Evolutionary conservation across 2,329 filamentous ascomycete species (phyloP).

Genomic region (Aspergillus intermedius): DNA sequence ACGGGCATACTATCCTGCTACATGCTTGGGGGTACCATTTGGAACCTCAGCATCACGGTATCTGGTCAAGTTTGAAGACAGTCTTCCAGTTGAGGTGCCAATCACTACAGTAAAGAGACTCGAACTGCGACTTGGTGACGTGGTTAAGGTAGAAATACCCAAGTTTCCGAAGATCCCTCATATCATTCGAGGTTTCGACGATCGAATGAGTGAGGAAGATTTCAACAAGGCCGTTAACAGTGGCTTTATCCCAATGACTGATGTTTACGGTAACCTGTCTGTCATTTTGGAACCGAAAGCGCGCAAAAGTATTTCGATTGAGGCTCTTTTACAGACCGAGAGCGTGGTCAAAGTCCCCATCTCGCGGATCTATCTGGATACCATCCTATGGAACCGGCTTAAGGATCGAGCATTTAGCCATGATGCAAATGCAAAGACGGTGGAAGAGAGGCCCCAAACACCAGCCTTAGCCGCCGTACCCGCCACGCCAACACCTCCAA

Average conservation of each 20-base stretch:
- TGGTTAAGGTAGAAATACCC: slow-evolving; percentile 41
- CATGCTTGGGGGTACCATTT: slow-evolving; percentile 45
- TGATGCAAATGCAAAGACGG: slow-evolving; percentile 11
- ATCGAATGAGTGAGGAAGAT: slow-evolving; percentile 27
- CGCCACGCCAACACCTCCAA: slow-evolving; percentile 42
- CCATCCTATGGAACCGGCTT: slow-evolving; percentile 41
- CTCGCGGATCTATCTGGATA: slow-evolving; percentile 41
- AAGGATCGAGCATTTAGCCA: slow-evolving; percentile 35
- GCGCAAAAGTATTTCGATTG: slow-evolving; percentile 35
- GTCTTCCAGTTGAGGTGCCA: slow-evolving; percentile 34
- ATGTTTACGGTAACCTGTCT: slow-evolving; percentile 39
- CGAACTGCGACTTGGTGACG: slow-evolving; percentile 40
- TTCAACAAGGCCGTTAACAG: slow-evolving; percentile 16
- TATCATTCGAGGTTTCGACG: slow-evolving; percentile 36
- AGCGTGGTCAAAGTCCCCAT: slow-evolving; percentile 38
- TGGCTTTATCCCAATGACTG: slow-evolving; percentile 28
- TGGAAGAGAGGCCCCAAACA: slow-evolving; percentile 25
- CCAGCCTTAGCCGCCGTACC: slow-evolving; percentile 26
- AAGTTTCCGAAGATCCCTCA: slow-evolving; percentile 39
- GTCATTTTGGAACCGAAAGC: slow-evolving; percentile 38
- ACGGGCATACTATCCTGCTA: slow-evolving; percentile 54
- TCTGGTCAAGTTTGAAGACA: slow-evolving; percentile 42
- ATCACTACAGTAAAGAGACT: slow-evolving; percentile 37
- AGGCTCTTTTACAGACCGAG: slow-evolving; percentile 20
- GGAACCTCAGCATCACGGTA: slow-evolving; percentile 36